Evolutionary conservation across 2,329 filamentous ascomycete species (phyloP).

Genomic region (Diaporthe citrichinensis): DNA sequence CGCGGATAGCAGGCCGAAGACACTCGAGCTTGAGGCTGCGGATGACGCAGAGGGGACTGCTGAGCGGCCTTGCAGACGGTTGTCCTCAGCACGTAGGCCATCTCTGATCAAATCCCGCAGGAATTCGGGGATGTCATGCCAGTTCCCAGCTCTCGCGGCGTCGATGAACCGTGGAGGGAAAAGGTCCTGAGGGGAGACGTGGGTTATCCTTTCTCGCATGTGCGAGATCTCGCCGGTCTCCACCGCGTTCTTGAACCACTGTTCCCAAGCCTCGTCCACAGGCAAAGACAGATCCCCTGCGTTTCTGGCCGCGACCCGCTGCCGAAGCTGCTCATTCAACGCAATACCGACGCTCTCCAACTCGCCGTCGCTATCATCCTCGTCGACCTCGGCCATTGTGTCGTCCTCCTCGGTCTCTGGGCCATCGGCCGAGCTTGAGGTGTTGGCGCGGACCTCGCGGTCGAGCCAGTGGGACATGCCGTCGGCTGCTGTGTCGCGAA

Average conservation of each 20-base stretch:
- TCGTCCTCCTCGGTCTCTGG: constrained; percentile 15
- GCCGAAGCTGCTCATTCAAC: constrained; percentile 75
- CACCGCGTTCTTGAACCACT: constrained; percentile 79
- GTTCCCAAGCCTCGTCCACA: constrained; percentile 81
- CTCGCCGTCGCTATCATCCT: constrained; percentile 68
- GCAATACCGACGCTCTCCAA: constrained; percentile 72
- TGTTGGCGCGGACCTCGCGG: constrained; percentile 53
- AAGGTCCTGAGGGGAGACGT: constrained; percentile 50
- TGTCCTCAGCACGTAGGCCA: constrained; percentile 57
- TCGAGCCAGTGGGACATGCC: constrained; percentile 75
- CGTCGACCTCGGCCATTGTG: constrained; percentile 40
- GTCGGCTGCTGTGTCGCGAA: constrained; percentile 80
- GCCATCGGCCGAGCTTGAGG: constrained; percentile 30
- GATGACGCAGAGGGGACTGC: constrained; percentile 40
- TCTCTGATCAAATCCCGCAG: constrained; percentile 67
- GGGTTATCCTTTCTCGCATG: constrained; percentile 53
- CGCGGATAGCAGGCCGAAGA: constrained; percentile 36
- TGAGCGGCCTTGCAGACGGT: constrained; percentile 40
- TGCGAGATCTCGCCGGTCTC: constrained; percentile 68
- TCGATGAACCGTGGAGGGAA: constrained; percentile 67
- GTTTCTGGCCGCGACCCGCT: constrained; percentile 73
- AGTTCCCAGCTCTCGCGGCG: constrained; percentile 69
- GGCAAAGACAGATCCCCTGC: constrained; percentile 70
- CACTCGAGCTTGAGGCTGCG: constrained; percentile 35
- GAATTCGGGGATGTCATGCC: constrained; percentile 70